Evolutionary conservation across 2,329 filamentous ascomycete genomes (phyloP).

Genomic region (Hypoxylon sp.): DNA sequence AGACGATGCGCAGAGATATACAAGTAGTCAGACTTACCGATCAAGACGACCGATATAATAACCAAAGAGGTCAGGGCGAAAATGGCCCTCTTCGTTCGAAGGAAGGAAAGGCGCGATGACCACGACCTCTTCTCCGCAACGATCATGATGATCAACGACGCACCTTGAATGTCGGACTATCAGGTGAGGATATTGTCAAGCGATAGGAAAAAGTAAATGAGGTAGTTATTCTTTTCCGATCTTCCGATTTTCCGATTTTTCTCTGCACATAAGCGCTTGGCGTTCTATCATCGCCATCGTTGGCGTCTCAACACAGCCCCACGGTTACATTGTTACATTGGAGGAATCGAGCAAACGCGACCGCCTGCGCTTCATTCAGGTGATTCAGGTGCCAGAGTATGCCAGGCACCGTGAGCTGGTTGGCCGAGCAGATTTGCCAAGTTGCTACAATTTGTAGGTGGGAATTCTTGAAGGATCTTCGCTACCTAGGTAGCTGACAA

Average conservation of each 20-base stretch:
- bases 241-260: not conserved
- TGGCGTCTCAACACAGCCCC: conserved; percentile 26
- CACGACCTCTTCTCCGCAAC: conserved; percentile 37
- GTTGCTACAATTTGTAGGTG: not conserved
- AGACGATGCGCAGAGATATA: not conserved
- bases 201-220: not conserved
- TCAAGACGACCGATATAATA: conserved; percentile 41
- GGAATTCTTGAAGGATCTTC: not conserved
- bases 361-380: not conserved
- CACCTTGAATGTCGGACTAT: not conserved
- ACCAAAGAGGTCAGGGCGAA: conserved; percentile 38
- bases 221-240: not conserved
- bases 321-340: conserved; percentile 15
- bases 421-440: not conserved
- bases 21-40: conserved; percentile 38
- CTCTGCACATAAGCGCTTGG: conserved; percentile 1
- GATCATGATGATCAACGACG: conserved; percentile 15
- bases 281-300: conserved; percentile 17
- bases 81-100: conserved; percentile 46
- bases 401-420: not conserved
- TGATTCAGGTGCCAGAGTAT: not conserved
- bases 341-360: conserved; percentile 4
- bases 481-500: not conserved
- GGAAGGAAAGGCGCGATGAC: conserved; percentile 39
- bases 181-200: not conserved